Evolutionary conservation across 108 stramenopile genomes (phyloP).

Genomic region (Fragilaria crotonensis): DNA sequence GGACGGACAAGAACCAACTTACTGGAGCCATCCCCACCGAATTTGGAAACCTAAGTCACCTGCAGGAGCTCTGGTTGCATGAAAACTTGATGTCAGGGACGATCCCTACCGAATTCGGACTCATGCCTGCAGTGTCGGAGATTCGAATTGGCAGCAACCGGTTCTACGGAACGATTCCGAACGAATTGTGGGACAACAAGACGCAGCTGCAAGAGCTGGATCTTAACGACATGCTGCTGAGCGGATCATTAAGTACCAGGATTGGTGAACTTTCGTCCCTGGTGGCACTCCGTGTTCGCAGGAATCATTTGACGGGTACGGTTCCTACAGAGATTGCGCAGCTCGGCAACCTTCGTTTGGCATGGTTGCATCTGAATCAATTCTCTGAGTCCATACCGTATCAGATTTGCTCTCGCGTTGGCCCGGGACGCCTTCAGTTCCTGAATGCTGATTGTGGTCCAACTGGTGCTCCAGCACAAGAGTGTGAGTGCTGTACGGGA

Average conservation of each 20-base stretch:
- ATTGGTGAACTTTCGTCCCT: neutral
- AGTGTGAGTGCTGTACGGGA: neutral
- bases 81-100: neutral
- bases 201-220: neutral
- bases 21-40: slow-evolving; percentile 26
- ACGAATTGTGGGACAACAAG: neutral
- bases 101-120: neutral
- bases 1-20: slow-evolving; percentile 4
- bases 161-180: neutral
- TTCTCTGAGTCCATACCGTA: neutral
- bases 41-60: slow-evolving; percentile 9
- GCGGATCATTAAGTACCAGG: neutral
- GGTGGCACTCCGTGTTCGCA: neutral
- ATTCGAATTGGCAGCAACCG: neutral
- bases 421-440: neutral
- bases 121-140: neutral
- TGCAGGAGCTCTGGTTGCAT: slow-evolving; percentile 2
- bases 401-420: neutral
- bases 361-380: neutral
- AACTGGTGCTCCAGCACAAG: neutral
- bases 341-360: neutral
- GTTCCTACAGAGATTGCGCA: neutral
- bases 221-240: neutral
- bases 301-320: neutral
- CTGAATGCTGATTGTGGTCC: neutral